Evolutionary conservation across 78 protist genomes (phyloP).

Genomic region (Chrysochromulina parva): DNA sequence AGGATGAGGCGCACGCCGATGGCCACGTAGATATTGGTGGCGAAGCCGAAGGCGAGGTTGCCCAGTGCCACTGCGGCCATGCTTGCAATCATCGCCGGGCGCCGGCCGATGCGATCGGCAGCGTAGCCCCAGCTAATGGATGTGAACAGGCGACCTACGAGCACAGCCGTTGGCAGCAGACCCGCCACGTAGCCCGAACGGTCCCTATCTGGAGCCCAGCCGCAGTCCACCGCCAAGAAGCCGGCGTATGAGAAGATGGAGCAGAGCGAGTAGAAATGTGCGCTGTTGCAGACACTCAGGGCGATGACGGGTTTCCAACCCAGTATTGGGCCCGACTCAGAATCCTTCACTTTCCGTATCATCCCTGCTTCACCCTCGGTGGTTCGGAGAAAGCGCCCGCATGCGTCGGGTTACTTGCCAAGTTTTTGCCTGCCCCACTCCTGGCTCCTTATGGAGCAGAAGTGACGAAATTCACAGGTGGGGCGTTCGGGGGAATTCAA

Average conservation of each 20-base stretch:
- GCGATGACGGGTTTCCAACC: too few relatives aligned
- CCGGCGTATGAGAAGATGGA: conserved; percentile 24
- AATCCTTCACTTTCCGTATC: too few relatives aligned
- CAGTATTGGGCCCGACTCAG: too few relatives aligned
- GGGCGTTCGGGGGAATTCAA: too few relatives aligned
- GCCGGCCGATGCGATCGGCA: not conserved
- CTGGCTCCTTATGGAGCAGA: too few relatives aligned
- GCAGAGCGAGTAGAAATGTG: conserved; percentile 9
- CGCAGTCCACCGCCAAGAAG: not conserved
- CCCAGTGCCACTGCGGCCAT: not conserved
- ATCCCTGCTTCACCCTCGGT: too few relatives aligned
- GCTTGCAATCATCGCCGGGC: not conserved
- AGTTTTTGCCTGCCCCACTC: too few relatives aligned
- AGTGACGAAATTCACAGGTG: too few relatives aligned
- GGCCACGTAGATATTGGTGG: not conserved
- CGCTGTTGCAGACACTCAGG: not conserved
- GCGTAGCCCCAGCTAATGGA: not conserved
- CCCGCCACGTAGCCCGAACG: not conserved
- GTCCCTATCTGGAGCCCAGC: not conserved
- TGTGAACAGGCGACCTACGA: not conserved
- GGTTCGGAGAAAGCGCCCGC: too few relatives aligned
- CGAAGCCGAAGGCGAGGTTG: not conserved
- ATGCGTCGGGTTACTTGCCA: too few relatives aligned
- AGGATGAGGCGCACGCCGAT: not conserved
- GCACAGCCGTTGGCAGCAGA: not conserved